Evolutionary conservation across 2,329 filamentous ascomycete species (phyloP).

Genomic region (Allantophomopsis lycopodina): DNA sequence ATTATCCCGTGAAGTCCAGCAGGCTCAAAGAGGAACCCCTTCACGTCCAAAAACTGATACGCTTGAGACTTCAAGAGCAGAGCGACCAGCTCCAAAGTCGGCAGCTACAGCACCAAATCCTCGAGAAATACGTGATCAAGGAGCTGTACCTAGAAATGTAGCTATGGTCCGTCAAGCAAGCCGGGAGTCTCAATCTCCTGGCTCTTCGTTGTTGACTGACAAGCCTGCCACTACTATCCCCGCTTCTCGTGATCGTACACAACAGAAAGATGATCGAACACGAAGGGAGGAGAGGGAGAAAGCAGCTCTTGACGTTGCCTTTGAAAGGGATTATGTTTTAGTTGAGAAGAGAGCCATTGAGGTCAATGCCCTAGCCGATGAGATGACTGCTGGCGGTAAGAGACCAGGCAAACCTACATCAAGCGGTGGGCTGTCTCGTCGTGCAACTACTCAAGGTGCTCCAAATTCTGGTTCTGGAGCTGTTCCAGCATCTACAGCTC

Average conservation of each 20-base stretch:
- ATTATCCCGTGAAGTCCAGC: neutral
- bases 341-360: constrained; percentile 93
- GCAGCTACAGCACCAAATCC: constrained; percentile 34
- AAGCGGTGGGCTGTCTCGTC: constrained; percentile 52
- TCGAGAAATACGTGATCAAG: constrained; percentile 17
- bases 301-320: constrained; percentile 74
- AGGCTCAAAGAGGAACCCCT: constrained; percentile 5
- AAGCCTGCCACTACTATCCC: constrained; percentile 17
- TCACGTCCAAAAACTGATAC: constrained; percentile 4
- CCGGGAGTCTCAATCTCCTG: constrained; percentile 21
- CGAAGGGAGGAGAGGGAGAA: constrained; percentile 43
- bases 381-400: constrained; percentile 63
- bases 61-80: neutral
- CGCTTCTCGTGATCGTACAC: constrained; percentile 16
- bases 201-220: constrained; percentile 22
- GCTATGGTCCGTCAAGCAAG: constrained; percentile 2
- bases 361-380: constrained; percentile 93
- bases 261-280: constrained; percentile 32
- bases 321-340: constrained; percentile 89
- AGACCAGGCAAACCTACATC: constrained; percentile 33
- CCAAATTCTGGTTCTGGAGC: constrained; percentile 58
- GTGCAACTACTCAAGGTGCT: constrained; percentile 64
- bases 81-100: constrained; percentile 20
- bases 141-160: constrained; percentile 1
- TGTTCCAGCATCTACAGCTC: constrained; percentile 50